phyloP scores from a whole-genome alignment of 208 protist genomes.

The Entamoeba moshkovskii region DNA sequence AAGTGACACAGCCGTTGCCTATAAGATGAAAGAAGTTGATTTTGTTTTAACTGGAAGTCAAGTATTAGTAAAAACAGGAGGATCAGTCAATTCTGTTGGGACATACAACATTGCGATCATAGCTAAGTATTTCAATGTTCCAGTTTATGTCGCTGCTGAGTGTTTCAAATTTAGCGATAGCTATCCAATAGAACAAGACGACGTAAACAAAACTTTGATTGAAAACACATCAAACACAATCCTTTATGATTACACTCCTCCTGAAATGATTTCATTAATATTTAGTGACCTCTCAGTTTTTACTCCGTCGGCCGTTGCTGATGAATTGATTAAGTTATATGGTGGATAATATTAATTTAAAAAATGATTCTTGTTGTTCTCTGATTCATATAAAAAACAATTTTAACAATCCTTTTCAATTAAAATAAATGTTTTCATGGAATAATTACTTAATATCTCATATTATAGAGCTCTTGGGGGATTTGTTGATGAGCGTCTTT shows the following conservation, averaged over 20 bases:
- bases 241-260: slow-evolving; percentile 60
- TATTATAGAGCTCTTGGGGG: too few relatives aligned
- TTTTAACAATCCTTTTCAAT: too few relatives aligned
- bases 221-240: neutral
- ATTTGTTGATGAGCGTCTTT: too few relatives aligned
- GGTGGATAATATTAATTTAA: neutral
- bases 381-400: too few relatives aligned
- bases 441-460: too few relatives aligned
- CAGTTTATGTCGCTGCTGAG: slow-evolving; percentile 91
- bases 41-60: neutral
- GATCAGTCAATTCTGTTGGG: neutral
- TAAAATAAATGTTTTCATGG: too few relatives aligned
- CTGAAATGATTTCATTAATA: slow-evolving; percentile 66
- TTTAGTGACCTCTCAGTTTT: slow-evolving; percentile 95
- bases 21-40: neutral
- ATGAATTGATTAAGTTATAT: slow-evolving; percentile 89
- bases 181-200: slow-evolving; percentile 77
- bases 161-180: slow-evolving; percentile 90
- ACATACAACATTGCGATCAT: slow-evolving; percentile 63
- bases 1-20: neutral
- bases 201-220: slow-evolving; percentile 31
- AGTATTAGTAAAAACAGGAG: neutral
- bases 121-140: slow-evolving; percentile 74
- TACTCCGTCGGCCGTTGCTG: slow-evolving; percentile 85
- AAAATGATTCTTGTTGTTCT: too few relatives aligned